These are phyloP conservation scores for Pythium biforme DNA, from an alignment of 352 stramenopile species.

Conservation along the genomic window DNA sequence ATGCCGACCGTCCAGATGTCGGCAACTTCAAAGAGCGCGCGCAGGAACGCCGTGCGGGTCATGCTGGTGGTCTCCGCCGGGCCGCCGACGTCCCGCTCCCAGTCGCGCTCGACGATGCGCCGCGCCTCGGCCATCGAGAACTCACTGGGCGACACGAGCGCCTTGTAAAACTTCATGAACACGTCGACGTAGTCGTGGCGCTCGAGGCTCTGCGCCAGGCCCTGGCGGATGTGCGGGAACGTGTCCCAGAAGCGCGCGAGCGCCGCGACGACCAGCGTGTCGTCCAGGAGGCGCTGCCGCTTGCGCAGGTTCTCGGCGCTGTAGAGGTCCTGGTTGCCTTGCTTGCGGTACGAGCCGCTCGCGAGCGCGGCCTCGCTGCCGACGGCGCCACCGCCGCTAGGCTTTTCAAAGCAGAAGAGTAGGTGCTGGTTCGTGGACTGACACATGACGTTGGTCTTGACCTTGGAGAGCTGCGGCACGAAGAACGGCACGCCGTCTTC, in stretches of 20 bases:
- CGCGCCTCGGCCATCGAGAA: constrained; percentile 70
- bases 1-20: constrained; percentile 81
- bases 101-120: constrained; percentile 79
- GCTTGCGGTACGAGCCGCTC: constrained; percentile 59
- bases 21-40: constrained; percentile 77
- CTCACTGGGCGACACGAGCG: constrained; percentile 60
- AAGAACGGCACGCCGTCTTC: constrained; percentile 34
- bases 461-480: constrained; percentile 42
- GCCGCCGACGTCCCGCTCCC: constrained; percentile 51
- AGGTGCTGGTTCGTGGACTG: constrained; percentile 36
- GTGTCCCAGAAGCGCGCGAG: constrained; percentile 76
- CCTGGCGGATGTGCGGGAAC: constrained; percentile 55
- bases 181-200: constrained; percentile 69
- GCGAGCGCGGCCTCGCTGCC: neutral
- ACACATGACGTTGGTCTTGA: constrained; percentile 47
- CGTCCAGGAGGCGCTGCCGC: constrained; percentile 50
- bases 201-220: constrained; percentile 40
- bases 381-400: neutral
- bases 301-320: constrained; percentile 63
- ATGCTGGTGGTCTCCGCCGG: constrained; percentile 36
- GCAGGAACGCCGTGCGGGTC: constrained; percentile 58
- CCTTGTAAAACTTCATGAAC: constrained; percentile 85
- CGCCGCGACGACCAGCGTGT: constrained; percentile 42
- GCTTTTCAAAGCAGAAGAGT: constrained; percentile 38
- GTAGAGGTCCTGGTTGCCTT: constrained; percentile 69